Percentiles rank a stretch among this genome's conserved stretches.
Evolutionary conservation across 371 early-diverging fungal species (phyloP).

Genomic region (Mucor velutinosus): DNA sequence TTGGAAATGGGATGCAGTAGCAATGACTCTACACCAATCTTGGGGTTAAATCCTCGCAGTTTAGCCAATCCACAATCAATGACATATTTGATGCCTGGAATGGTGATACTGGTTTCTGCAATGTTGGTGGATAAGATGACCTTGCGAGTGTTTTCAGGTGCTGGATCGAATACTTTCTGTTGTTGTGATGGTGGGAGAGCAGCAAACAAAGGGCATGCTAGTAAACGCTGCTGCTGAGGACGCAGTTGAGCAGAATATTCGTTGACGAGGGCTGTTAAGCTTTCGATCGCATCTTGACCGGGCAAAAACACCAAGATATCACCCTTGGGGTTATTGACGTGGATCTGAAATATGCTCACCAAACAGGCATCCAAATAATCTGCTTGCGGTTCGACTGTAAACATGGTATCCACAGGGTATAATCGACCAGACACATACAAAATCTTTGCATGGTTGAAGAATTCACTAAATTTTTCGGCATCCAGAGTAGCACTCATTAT

Average conservation of each 20-base stretch:
- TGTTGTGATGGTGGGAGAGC: constrained; percentile 92
- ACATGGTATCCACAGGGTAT: constrained; percentile 85
- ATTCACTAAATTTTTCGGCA: constrained; percentile 87
- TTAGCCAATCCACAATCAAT: constrained; percentile 98
- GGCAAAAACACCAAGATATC: constrained; percentile 94
- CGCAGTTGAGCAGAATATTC: constrained; percentile 59
- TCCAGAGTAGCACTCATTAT: constrained; percentile 98
- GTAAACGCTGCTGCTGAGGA: constrained; percentile 41
- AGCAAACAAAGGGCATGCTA: constrained; percentile 88
- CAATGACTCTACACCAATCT: constrained; percentile 90
- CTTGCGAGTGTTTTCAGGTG: constrained; percentile 88
- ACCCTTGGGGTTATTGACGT: constrained; percentile 82
- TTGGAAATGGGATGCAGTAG: constrained; percentile 89
- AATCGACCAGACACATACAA: constrained; percentile 83
- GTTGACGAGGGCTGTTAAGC: constrained; percentile 75
- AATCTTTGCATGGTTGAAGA: constrained; percentile 87
- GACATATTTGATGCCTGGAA: constrained; percentile 97
- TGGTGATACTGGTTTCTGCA: constrained; percentile 98
- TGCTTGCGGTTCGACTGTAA: constrained; percentile 75
- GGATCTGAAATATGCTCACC: constrained; percentile 87
- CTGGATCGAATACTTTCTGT: constrained; percentile 88
- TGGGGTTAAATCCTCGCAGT: constrained; percentile 95
- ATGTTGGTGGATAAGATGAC: constrained; percentile 97
- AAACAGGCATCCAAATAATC: constrained; percentile 93
- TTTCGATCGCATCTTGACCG: constrained; percentile 92